Evolutionary conservation across 495 filamentous ascomycete species (phyloP), one percentile per base, ranked within the genome.

Genomic region (Penicillium arizonense): DNA sequence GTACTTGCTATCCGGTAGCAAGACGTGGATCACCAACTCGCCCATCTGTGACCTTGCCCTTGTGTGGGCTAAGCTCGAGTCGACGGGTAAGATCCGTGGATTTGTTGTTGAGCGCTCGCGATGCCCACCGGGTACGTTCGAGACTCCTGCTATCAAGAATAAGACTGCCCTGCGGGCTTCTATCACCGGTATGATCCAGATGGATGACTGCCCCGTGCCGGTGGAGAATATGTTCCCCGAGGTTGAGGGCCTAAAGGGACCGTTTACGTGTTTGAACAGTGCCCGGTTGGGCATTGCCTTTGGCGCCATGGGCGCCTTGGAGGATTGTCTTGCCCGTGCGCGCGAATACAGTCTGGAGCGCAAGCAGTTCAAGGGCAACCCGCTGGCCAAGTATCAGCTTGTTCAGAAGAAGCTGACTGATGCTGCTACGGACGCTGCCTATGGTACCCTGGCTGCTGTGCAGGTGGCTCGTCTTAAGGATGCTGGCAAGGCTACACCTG

Each of bases 21-120:
- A 98, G 79, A 97, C 95, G 0, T 98, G 94, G 94, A 98, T 98
- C 62, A 97, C 94, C 38, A 98, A 97, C 76, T 93, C 89, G 10
- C 94, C 94, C 24, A 96, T 97, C 56, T 82, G 91, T 5, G 93
- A 98, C 61, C 74, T 98, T 11, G 72, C 97, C 47, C 71, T 98
- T 44, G 88, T 98, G 7, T 98, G 94, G 94, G 94, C 93, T 5
- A 97, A 96, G 73, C 75, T 95, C 36, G 82, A 94, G 53, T 83
- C 82, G 42, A 95, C 89, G 13, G 91, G 91, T 35, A 96, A 96
- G 76, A 97, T 98, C 64, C 83, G 87, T n/a, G 94, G 94, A 0
- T 98, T 97, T 63, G 71, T 96, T 39, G 80, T 97, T 34, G 91
- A 98, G 68, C 78, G 91, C 45, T 77, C 78, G 49, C 77, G 88